Evolutionary conservation across 2,329 filamentous ascomycete genomes (phyloP), one percentile per base, ranked within the genome.

Genomic region (Cladosporium phlei): DNA sequence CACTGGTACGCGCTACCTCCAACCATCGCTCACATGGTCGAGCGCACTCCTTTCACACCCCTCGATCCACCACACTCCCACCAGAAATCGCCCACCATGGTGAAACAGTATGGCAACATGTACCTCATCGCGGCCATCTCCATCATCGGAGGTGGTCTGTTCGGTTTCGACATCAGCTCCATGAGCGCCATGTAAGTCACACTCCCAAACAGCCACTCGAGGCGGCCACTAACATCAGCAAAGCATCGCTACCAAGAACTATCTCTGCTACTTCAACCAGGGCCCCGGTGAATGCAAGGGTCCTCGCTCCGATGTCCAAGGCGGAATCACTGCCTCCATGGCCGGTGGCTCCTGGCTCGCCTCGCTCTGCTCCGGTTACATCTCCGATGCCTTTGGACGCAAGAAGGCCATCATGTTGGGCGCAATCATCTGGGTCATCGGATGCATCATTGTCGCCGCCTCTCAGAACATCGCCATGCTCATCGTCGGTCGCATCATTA

Each of bases 161-260:
- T 89, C 59, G 86, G 86, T 57, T 89, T 89, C 62, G 86, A 89
- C 66, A 87, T 89, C 58, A 80, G 77, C 47, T 85, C 82, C 33
- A 87, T 88, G 83, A 82, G 78, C 48, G 68, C 69, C 12, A 69
- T 70, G 57, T 69, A 55, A 32, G 56, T 52, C 37, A 11, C 21
- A 10, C 16, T 16, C 9, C 11, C 21, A 16, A n/a, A 19, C n/a
- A 17, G 5, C 7, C 16, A 19, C 22, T 25, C 29, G 20, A 14
- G n/a, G 7, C 19, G 7, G 11, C 21, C 29, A 85, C 86, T 82
- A 79, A 77, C 46, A 63, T 63, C n/a, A 64, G 63, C 29, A 9
- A 19, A 37, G 48, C 14, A 22, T 85, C 81, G 1, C 67, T 78
- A 49, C 77, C 82, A 30, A 20, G 1, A 21, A 25, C 37, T 89